phyloP scores from a whole-genome alignment of 2,329 filamentous ascomycete species.

The Xylariaceae sp. region DNA sequence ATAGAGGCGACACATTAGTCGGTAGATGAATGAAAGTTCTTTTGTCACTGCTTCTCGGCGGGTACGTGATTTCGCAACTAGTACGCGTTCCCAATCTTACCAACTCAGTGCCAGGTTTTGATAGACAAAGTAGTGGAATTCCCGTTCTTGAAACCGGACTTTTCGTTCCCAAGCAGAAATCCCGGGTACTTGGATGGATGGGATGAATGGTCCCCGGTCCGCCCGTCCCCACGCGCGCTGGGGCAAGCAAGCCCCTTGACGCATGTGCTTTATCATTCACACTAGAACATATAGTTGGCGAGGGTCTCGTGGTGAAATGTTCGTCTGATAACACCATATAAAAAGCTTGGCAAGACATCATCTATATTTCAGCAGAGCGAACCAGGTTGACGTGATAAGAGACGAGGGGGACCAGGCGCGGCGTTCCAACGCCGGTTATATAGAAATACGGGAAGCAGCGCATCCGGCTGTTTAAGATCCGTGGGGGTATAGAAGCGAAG shows the following conservation, averaged over 20 bases:
- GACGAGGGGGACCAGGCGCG: constrained; percentile 7
- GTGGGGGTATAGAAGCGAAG: background rate
- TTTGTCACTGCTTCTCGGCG: background rate
- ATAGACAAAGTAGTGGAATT: background rate
- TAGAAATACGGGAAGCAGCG: background rate
- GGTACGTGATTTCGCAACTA: background rate
- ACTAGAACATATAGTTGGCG: constrained; percentile 13
- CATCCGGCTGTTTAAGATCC: constrained; percentile 15
- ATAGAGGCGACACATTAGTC: too few relatives aligned
- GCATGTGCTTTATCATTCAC: constrained; percentile 17
- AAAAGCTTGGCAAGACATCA: constrained; percentile 28
- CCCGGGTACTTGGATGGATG: background rate
- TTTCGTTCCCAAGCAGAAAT: background rate
- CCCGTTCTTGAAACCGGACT: background rate
- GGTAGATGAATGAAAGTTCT: background rate
- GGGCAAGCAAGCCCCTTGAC: background rate
- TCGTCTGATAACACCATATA: constrained; percentile 21
- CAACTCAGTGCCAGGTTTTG: background rate
- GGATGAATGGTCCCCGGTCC: background rate
- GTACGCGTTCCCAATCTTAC: background rate
- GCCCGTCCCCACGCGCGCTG: background rate
- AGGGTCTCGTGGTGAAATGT: constrained; percentile 6
- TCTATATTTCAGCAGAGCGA: constrained; percentile 7
- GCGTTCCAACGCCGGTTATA: constrained; percentile 7
- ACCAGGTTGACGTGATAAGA: constrained; percentile 22